Evolutionary conservation across 148 eudicot species (phyloP).

Genomic region (Camellia sinensis): DNA sequence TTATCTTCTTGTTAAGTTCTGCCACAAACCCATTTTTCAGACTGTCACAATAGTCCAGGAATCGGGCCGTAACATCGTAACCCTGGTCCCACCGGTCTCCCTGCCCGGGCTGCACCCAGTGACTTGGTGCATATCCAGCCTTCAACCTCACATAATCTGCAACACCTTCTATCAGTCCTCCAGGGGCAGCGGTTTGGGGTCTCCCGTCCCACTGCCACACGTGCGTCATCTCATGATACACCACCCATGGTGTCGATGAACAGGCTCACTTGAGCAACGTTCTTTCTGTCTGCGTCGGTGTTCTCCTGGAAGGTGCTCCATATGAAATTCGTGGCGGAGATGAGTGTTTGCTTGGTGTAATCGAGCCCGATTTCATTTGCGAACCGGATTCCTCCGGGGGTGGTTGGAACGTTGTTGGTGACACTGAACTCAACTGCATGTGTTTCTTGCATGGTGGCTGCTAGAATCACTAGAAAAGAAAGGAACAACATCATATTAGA

Average conservation of each 20-base stretch:
- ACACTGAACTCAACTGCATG: conserved; percentile 29
- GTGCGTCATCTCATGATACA: conserved; percentile 30
- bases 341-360: conserved; percentile 24
- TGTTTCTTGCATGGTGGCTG: conserved; percentile 18
- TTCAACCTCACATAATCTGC: conserved; percentile 28
- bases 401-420: conserved; percentile 26
- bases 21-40: conserved; percentile 24
- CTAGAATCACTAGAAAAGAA: conserved; percentile 12
- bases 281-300: conserved; percentile 30
- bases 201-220: conserved; percentile 25
- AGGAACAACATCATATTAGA: conserved; percentile 1
- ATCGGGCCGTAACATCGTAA: conserved; percentile 11
- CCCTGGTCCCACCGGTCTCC: conserved; percentile 21
- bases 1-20: conserved; percentile 32
- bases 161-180: conserved; percentile 24
- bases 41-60: conserved; percentile 24
- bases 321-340: conserved; percentile 28
- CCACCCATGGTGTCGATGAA: conserved; percentile 16
- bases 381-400: conserved; percentile 34
- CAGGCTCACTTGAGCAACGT: conserved; percentile 22
- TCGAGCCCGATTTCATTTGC: conserved; percentile 25
- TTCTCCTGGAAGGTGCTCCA: conserved; percentile 37
- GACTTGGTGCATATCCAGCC: conserved; percentile 9
- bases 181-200: not conserved
- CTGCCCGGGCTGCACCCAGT: conserved; percentile 7